Conservation (phyloP, 148 eudicot species). For the Amaranthus hypochondriacus region DNA sequence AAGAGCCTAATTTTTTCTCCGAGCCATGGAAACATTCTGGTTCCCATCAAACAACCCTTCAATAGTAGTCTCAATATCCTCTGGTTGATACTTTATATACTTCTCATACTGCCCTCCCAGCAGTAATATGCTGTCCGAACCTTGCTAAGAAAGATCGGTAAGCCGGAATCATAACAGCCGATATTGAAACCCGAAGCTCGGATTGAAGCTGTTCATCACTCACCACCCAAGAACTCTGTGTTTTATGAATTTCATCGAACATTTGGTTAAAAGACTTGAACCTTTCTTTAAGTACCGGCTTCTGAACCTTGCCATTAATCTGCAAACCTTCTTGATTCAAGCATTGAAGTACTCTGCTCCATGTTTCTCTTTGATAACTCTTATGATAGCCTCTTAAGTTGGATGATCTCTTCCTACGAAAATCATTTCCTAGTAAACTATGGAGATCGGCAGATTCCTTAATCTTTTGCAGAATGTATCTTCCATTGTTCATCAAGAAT, state of each 20-base stretch:
- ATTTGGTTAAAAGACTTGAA: constrained; percentile 56
- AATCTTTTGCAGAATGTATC: constrained; percentile 72
- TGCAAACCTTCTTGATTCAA: constrained; percentile 63
- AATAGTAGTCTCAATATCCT: constrained; percentile 72
- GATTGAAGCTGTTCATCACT: constrained; percentile 83
- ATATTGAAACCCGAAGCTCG: constrained; percentile 76
- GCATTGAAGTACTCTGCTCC: constrained; percentile 53
- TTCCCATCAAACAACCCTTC: constrained; percentile 79
- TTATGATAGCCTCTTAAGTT: constrained; percentile 70
- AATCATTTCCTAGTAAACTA: constrained; percentile 50
- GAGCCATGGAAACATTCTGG: constrained; percentile 47
- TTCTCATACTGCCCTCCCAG: constrained; percentile 55
- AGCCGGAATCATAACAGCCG: constrained; percentile 81
- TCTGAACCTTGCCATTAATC: constrained; percentile 52
- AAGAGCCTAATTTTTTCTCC: constrained; percentile 42
- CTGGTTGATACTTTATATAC: constrained; percentile 85
- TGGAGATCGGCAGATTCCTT: constrained; percentile 62
- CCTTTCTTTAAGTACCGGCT: constrained; percentile 65
- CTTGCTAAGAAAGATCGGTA: constrained; percentile 70
- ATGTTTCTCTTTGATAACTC: constrained; percentile 77
- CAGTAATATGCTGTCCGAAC: constrained; percentile 55
- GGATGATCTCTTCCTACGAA: constrained; percentile 51
- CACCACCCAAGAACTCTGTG: constrained; percentile 84
- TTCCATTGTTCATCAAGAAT: constrained; percentile 80
- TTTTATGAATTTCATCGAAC: constrained; percentile 78